phyloP scores from a whole-genome alignment of 495 filamentous ascomycete genomes.

The Polyplosphaeria fusca region DNA sequence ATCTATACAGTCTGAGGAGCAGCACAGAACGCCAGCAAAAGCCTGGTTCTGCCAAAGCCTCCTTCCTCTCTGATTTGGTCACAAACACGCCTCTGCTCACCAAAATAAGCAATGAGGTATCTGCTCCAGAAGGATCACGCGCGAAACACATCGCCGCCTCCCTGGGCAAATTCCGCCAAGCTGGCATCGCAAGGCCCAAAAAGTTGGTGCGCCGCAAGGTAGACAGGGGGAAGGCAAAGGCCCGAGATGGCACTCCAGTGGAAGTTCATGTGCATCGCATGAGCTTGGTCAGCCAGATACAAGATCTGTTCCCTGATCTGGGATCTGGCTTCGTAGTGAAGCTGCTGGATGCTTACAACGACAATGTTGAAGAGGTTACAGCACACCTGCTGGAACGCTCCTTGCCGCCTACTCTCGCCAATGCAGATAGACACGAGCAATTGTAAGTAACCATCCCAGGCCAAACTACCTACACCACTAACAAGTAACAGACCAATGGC shows the following conservation, averaged over 20 bases:
- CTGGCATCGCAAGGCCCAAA: constrained; percentile 50
- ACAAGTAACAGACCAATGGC: constrained; percentile 38
- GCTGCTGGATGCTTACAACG: constrained; percentile 73
- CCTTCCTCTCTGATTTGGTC: constrained; percentile 61
- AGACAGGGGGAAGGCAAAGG: constrained; percentile 68
- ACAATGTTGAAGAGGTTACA: constrained; percentile 76
- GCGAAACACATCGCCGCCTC: constrained; percentile 56
- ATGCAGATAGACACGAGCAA: constrained; percentile 53
- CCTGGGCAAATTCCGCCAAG: constrained; percentile 54
- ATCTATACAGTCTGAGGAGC: constrained; percentile 74
- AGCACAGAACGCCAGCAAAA: constrained; percentile 49
- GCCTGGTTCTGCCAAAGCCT: constrained; percentile 44
- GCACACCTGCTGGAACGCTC: constrained; percentile 81
- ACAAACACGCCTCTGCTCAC: constrained; percentile 54
- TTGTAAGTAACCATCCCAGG: constrained; percentile 42
- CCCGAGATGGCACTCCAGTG: constrained; percentile 46
- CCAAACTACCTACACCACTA: constrained; percentile 39
- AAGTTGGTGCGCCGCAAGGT: constrained; percentile 43
- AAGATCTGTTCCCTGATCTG: constrained; percentile 89
- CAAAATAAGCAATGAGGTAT: constrained; percentile 39
- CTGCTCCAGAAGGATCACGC: constrained; percentile 44
- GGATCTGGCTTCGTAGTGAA: constrained; percentile 77
- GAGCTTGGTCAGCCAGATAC: constrained; percentile 79
- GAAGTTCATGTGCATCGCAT: constrained; percentile 75
- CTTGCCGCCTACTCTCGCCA: constrained; percentile 60